Evolutionary conservation across 179 eudicot species (phyloP).

Genomic region (Carnegiea gigantea): DNA sequence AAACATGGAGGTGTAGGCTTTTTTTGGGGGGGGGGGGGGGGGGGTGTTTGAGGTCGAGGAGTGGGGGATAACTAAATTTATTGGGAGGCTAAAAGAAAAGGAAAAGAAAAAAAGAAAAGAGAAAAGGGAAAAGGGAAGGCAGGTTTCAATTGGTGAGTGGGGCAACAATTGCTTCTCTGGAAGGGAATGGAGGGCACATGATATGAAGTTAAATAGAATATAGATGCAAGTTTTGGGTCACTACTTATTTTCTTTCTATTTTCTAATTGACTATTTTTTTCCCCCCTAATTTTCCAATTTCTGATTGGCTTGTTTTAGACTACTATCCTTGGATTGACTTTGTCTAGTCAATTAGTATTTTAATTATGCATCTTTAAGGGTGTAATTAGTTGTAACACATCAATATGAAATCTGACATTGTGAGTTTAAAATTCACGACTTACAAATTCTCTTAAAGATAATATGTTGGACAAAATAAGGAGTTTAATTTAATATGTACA

Average conservation of each 20-base stretch:
- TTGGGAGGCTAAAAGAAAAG: background rate
- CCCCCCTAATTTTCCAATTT: background rate
- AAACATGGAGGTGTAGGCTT: background rate
- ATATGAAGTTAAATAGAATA: slow-evolving; percentile 11
- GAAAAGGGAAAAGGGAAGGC: background rate
- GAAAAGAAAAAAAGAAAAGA: background rate
- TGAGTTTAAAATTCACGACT: no score
- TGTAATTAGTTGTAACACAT: no score
- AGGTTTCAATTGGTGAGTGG: background rate
- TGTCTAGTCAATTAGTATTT: slow-evolving; percentile 11
- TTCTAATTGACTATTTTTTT: background rate
- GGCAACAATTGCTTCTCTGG: slow-evolving; percentile 12
- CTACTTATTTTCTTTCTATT: background rate
- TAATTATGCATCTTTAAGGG: background rate
- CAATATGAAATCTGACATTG: no score
- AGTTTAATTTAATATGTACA: background rate
- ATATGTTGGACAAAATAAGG: no score
- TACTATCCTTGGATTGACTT: slow-evolving; percentile 3
- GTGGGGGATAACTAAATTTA: background rate
- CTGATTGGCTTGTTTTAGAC: background rate
- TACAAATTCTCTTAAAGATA: no score
- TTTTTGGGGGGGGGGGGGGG: background rate
- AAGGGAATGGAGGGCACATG: slow-evolving; percentile 23
- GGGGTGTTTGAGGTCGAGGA: background rate
- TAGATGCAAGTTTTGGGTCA: background rate